phyloP scores from a whole-genome alignment of 2,329 filamentous ascomycete genomes.

The Mariannaea elegans region DNA sequence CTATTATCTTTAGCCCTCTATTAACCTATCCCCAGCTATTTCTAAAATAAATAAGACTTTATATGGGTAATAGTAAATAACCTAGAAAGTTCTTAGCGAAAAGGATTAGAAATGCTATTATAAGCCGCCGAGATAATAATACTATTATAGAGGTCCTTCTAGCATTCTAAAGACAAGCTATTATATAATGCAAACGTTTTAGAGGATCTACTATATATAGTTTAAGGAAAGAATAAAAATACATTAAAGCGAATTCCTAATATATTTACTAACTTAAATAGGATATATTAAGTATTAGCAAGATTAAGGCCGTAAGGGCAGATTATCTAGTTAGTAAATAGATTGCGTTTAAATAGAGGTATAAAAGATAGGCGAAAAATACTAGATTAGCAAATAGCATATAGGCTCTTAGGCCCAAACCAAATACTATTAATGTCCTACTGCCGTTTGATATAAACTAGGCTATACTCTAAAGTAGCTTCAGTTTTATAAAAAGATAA shows the following conservation, averaged over 20 bases:
- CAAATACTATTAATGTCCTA: slow-evolving; percentile 21
- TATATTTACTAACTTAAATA: not conserved
- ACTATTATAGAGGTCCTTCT: slow-evolving; percentile 11
- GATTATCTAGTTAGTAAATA: not conserved
- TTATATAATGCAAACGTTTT: too few relatives aligned
- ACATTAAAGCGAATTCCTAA: slow-evolving; percentile 1
- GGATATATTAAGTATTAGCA: not conserved
- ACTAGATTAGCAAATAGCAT: not conserved
- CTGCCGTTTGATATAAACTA: not conserved
- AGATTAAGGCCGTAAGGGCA: slow-evolving; percentile 4
- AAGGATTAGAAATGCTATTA: not conserved
- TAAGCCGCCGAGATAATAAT: slow-evolving; percentile 9
- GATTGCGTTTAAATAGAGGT: not conserved
- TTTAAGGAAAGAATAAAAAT: slow-evolving; percentile 12
- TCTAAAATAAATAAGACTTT: too few relatives aligned
- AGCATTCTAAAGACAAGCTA: slow-evolving; percentile 1
- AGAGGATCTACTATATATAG: too few relatives aligned
- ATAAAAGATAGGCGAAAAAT: slow-evolving; percentile 1
- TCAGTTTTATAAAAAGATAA: not conserved
- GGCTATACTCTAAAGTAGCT: not conserved
- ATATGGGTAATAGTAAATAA: not conserved
- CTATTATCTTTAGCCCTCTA: not conserved
- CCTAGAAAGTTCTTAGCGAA: not conserved
- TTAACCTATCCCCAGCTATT: not conserved
- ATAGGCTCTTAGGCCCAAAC: slow-evolving; percentile 3